Evolutionary conservation across 768 basidiomycete species (phyloP).

Genomic region (Artomyces pyxidatus): DNA sequence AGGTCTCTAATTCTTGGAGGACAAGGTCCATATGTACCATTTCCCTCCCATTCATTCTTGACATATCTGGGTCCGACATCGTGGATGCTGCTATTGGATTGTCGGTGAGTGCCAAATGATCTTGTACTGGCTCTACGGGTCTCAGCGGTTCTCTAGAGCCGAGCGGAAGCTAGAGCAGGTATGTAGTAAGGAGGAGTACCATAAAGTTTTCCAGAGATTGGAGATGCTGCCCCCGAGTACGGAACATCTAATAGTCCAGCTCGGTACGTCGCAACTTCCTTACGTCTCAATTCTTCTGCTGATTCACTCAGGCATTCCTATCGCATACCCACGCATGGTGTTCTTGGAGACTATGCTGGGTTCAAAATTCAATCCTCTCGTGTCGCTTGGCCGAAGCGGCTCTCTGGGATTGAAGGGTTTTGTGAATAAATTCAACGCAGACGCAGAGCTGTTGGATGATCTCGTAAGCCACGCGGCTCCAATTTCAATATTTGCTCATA

Average conservation of each 20-base stretch:
- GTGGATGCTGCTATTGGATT: conserved; percentile 70
- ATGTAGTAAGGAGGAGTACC: conserved; percentile 67
- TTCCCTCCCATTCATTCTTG: conserved; percentile 77
- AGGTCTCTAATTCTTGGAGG: conserved; percentile 70
- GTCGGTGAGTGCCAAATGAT: conserved; percentile 48
- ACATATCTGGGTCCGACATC: conserved; percentile 74
- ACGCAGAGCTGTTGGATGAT: conserved; percentile 91
- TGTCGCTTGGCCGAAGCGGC: conserved; percentile 62
- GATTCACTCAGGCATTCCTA: conserved; percentile 49
- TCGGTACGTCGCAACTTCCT: conserved; percentile 39
- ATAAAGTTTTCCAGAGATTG: conserved; percentile 60
- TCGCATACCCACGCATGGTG: conserved; percentile 91
- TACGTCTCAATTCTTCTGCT: neutral
- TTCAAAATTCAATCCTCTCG: conserved; percentile 78
- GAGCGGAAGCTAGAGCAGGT: conserved; percentile 81
- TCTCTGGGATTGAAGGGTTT: conserved; percentile 66
- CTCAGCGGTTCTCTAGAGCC: conserved; percentile 40
- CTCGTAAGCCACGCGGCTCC: conserved; percentile 54
- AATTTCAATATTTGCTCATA: no score
- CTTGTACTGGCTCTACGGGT: conserved; percentile 1
- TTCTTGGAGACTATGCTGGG: conserved; percentile 77
- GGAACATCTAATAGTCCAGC: conserved; percentile 77
- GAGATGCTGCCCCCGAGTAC: conserved; percentile 50
- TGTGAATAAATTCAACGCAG: conserved; percentile 86
- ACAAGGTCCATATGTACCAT: conserved; percentile 68